Conservation (phyloP, 495 filamentous ascomycete species). For the Neurospora tetrasperma region DNA sequence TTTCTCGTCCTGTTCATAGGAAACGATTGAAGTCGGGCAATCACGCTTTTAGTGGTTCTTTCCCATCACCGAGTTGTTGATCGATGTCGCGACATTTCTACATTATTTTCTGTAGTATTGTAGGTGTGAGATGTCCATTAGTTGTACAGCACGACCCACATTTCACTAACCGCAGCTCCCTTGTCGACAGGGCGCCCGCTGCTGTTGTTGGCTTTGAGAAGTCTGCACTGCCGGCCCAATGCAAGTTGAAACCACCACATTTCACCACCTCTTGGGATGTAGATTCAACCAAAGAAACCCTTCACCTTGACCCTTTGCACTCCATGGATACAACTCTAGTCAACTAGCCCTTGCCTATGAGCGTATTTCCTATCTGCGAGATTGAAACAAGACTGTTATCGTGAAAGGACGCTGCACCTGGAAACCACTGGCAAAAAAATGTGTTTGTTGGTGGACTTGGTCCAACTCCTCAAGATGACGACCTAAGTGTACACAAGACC, state of each 20-base stretch:
- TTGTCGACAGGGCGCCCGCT: not conserved
- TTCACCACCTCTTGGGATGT: no score
- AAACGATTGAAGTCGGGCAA: not conserved
- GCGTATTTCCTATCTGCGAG: not conserved
- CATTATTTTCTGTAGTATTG: not conserved
- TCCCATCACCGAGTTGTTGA: not conserved
- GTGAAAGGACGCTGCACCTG: not conserved
- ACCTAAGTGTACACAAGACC: not conserved
- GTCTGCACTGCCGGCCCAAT: no score
- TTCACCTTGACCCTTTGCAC: not conserved
- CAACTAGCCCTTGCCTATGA: not conserved
- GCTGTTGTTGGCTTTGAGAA: no score
- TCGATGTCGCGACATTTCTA: not conserved
- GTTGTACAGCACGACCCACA: not conserved
- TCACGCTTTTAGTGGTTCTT: not conserved
- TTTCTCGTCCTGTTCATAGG: not conserved
- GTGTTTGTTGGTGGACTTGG: not conserved
- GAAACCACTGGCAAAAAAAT: not conserved
- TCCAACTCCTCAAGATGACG: not conserved
- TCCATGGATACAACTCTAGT: not conserved
- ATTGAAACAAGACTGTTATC: not conserved
- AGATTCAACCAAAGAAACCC: not conserved
- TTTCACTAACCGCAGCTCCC: not conserved
- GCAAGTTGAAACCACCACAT: no score
- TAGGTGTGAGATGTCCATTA: not conserved